Percentiles rank a stretch among this genome's conserved stretches.
Evolutionary conservation across 108 stramenopile genomes (phyloP).

Genomic region (Cyclotella atomus): DNA sequence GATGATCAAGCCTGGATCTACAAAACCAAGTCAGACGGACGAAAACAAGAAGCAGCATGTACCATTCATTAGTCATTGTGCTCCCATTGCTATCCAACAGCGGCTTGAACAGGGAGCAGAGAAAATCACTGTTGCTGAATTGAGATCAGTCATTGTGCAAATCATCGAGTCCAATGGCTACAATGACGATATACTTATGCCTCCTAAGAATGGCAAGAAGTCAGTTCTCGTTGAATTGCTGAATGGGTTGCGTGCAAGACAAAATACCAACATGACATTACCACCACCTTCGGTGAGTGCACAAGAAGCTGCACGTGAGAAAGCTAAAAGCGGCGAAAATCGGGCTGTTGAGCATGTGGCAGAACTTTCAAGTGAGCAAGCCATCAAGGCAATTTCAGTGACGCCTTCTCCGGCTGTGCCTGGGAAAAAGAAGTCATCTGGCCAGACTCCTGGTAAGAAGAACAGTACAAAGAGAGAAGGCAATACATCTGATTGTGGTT

Average conservation of each 20-base stretch:
- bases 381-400: constrained; percentile 48
- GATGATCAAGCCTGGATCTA: background rate
- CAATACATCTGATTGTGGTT: background rate
- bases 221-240: constrained; percentile 46
- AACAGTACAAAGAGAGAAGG: constrained; percentile 3
- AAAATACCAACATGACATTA: background rate
- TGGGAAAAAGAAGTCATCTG: background rate
- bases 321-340: constrained; percentile 64
- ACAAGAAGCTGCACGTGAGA: constrained; percentile 69
- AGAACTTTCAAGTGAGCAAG: constrained; percentile 62
- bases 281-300: constrained; percentile 51
- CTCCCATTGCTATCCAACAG: constrained; percentile 36
- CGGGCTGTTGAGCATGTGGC: constrained; percentile 78
- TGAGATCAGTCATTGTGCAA: constrained; percentile 48
- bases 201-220: constrained; percentile 48
- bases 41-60: constrained; percentile 32
- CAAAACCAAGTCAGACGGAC: background rate
- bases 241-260: constrained; percentile 8
- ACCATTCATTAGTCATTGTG: constrained; percentile 75
- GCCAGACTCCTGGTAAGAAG: no score
- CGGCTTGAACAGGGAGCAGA: constrained; percentile 53
- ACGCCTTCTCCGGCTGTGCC: constrained; percentile 25
- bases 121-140: constrained; percentile 62
- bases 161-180: constrained; percentile 8
- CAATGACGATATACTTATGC: constrained; percentile 14